Evolutionary conservation across 805 yeast genomes (phyloP).

Genomic region (Osmozyma mogii): DNA sequence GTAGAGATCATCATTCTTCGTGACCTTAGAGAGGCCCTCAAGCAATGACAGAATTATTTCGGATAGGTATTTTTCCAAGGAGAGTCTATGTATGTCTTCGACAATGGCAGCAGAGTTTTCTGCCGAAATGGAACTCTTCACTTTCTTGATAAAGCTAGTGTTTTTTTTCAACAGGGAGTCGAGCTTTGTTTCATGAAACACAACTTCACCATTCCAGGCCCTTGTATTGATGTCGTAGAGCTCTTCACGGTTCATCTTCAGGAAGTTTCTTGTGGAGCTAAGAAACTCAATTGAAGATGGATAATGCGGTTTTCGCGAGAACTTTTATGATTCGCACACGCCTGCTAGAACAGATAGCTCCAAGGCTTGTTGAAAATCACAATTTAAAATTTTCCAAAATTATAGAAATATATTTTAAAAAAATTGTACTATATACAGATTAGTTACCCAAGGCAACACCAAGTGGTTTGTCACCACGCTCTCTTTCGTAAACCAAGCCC

Average conservation of each 20-base stretch:
- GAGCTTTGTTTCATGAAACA: slow-evolving; percentile 24
- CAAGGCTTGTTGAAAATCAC: no score
- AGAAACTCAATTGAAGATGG: no score
- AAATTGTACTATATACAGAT: no score
- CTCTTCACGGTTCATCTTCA: neutral
- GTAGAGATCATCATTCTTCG: slow-evolving; percentile 47
- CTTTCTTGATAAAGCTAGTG: slow-evolving; percentile 66
- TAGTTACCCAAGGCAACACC: no score
- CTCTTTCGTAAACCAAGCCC: slow-evolving; percentile 70
- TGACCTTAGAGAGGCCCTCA: slow-evolving; percentile 52
- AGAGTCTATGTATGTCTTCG: slow-evolving; percentile 53
- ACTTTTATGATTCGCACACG: no score
- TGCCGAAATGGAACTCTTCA: slow-evolving; percentile 47
- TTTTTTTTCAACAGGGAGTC: slow-evolving; percentile 81
- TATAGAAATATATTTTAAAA: no score
- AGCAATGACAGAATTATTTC: slow-evolving; percentile 57
- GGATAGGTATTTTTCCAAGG: slow-evolving; percentile 66
- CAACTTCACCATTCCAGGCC: slow-evolving; percentile 47
- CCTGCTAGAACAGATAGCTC: no score
- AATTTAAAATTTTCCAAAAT: no score
- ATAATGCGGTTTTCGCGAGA: no score
- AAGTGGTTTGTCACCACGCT: slow-evolving; percentile 34
- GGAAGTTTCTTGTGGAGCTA: no score
- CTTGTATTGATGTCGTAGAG: slow-evolving; percentile 3
- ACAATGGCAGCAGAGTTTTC: slow-evolving; percentile 43